Evolutionary conservation across 352 stramenopile species (phyloP), one percentile per base, ranked within the genome.

Genomic region (Pythium brachiatum): DNA sequence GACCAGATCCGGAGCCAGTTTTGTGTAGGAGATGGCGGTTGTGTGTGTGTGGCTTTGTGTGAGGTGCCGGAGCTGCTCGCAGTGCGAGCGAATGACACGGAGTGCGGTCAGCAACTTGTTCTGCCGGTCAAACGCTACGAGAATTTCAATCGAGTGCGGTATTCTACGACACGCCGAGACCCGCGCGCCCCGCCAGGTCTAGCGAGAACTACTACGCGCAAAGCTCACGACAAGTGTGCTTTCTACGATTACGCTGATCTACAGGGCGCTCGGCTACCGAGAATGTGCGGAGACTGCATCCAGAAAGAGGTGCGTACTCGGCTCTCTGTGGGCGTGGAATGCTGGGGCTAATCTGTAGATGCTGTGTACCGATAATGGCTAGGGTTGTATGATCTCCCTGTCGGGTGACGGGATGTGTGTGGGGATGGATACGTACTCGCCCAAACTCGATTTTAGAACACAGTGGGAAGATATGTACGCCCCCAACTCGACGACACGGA

Each of bases 41-140:
- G 55, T 25, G 39, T 61, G 26, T 61, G 55, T n/a, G 27, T 61
- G 2, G 55, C 55, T 3, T 18, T 27, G 20, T 61, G 55, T 51
- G 55, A 61, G 21, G 73, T 72, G 12, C 41, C 69, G 8, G 64
- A 64, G 44, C 21, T 27, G 21, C 11, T 27, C n/a, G 21, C 21
- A 6, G 21, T 31, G 44, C 8, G 21, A 12, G 44, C 25, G 2
- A 27, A 27, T 7, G 44, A 52, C 20, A 52, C 21, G 3, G 2
- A 44, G 36, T 44, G 36, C 8, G n/a, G 16, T 11, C 12, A 4
- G 11, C 44, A 2, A 11, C 44, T 31, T 15, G 8, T 13, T 6
- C 25, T 52, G 3, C 20, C 44, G 13, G 44, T 31, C 7, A 52
- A 11, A 31, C 44, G 44, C 20, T 44, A 44, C 16, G 36, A 44